Evolutionary conservation across 768 basidiomycete genomes (phyloP).

Genomic region (Amanita muscaria): DNA sequence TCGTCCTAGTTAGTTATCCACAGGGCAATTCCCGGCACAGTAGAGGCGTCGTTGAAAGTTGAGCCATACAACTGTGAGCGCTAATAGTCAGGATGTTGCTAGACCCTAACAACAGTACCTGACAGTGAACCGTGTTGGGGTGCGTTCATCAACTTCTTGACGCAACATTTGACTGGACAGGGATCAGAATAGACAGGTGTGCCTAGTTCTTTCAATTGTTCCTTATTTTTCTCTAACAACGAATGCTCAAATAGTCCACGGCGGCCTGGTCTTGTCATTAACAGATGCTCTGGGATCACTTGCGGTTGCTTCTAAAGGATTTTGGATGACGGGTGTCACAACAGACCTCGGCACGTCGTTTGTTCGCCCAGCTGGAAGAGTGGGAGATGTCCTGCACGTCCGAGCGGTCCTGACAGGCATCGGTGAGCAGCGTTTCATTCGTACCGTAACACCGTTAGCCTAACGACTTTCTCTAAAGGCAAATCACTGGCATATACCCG

Average conservation of each 20-base stretch:
- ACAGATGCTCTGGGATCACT: constrained; percentile 82
- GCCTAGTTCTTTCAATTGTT: constrained; percentile 4
- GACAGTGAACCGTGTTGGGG: constrained; percentile 76
- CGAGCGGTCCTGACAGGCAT: constrained; percentile 63
- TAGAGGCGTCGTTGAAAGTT: constrained; percentile 62
- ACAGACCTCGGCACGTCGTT: constrained; percentile 78
- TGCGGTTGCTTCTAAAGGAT: constrained; percentile 73
- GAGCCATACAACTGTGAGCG: constrained; percentile 65
- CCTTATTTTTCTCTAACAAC: not conserved
- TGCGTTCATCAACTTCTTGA: constrained; percentile 24
- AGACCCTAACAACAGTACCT: not conserved
- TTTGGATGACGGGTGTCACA: constrained; percentile 83
- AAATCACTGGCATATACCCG: constrained; percentile 76
- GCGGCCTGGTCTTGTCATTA: constrained; percentile 71
- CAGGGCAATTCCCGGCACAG: constrained; percentile 59
- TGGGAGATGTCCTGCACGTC: constrained; percentile 57
- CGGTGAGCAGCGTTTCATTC: constrained; percentile 42
- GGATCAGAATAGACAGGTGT: constrained; percentile 29
- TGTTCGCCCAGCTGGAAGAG: constrained; percentile 64
- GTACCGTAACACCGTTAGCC: no score
- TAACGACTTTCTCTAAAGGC: constrained; percentile 45
- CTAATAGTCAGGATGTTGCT: not conserved
- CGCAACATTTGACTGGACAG: constrained; percentile 4
- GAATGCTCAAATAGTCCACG: constrained; percentile 49
- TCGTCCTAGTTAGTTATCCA: constrained; percentile 48